Conservation (phyloP, 805 yeast species). For the Pichia membranifaciens region DNA sequence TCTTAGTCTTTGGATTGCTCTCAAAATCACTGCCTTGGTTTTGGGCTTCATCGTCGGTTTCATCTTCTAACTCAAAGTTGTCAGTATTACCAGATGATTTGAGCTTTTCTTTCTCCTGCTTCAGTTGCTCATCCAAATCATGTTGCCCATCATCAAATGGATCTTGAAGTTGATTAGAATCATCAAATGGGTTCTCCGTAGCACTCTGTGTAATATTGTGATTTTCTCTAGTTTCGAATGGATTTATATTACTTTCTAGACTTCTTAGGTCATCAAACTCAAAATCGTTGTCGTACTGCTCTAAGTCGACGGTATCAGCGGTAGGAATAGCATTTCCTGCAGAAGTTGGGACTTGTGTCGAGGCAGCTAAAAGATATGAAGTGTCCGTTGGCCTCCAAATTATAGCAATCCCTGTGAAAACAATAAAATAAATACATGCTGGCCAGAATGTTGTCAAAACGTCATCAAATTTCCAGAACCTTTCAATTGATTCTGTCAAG, state of each 20-base stretch:
- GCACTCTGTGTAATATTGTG: neutral
- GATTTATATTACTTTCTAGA: constrained; percentile 37
- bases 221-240: constrained; percentile 22
- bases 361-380: constrained; percentile 88
- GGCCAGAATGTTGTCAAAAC: constrained; percentile 94
- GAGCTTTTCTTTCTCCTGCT: constrained; percentile 24
- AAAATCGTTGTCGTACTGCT: constrained; percentile 46
- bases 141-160: constrained; percentile 16
- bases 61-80: constrained; percentile 28
- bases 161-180: constrained; percentile 17
- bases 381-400: constrained; percentile 98
- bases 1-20: neutral
- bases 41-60: constrained; percentile 21
- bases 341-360: constrained; percentile 74
- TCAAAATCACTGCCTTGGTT: neutral
- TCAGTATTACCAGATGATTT: constrained; percentile 17
- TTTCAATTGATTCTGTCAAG: constrained; percentile 69
- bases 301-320: constrained; percentile 25
- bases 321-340: constrained; percentile 36
- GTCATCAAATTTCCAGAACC: constrained; percentile 88
- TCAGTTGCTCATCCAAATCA: constrained; percentile 29
- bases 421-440: constrained; percentile 75
- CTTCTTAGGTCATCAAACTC: constrained; percentile 54
- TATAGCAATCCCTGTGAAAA: constrained; percentile 77
- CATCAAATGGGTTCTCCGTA: constrained; percentile 29